Conservation (phyloP, 345 rosid genomes). For the Boechera retrofracta region DNA sequence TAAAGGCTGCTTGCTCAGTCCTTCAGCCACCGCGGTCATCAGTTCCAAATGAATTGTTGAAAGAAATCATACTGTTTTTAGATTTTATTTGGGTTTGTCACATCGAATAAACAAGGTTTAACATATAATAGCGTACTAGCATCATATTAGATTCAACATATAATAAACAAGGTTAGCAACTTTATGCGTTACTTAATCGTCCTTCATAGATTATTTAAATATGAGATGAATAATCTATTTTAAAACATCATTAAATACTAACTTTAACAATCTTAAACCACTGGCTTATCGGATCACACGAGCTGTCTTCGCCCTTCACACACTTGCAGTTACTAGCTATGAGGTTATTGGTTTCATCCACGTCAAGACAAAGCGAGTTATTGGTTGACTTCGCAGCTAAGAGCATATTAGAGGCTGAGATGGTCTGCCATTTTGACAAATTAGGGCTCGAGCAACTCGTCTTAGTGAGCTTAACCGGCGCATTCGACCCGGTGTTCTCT, state of each 20-base stretch:
- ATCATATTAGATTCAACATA: background rate
- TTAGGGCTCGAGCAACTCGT: conserved; percentile 48
- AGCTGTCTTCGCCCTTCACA: conserved; percentile 47
- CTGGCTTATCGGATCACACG: conserved; percentile 64
- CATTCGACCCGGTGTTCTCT: conserved; percentile 44
- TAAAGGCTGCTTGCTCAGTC: conserved; percentile 67
- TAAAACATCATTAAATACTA: conserved; percentile 33
- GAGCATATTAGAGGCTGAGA: conserved; percentile 82
- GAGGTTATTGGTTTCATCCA: conserved; percentile 51
- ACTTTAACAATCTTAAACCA: conserved; percentile 72
- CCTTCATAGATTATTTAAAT: background rate
- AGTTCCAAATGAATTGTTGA: no score
- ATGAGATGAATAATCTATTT: background rate
- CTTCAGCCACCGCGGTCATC: conserved; percentile 65
- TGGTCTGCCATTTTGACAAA: conserved; percentile 59
- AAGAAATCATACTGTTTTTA: no score
- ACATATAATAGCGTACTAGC: background rate
- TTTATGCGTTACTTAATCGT: no score
- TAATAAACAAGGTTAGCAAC: background rate
- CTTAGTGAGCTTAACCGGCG: conserved; percentile 52
- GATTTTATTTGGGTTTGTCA: background rate
- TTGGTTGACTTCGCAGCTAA: conserved; percentile 51
- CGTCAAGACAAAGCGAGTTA: conserved; percentile 65
- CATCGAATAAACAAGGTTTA: no score
- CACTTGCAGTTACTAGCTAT: conserved; percentile 57